Evolutionary conservation across 192 early-diverging fungal species (phyloP).

Genomic region (Mortierella alpina): DNA sequence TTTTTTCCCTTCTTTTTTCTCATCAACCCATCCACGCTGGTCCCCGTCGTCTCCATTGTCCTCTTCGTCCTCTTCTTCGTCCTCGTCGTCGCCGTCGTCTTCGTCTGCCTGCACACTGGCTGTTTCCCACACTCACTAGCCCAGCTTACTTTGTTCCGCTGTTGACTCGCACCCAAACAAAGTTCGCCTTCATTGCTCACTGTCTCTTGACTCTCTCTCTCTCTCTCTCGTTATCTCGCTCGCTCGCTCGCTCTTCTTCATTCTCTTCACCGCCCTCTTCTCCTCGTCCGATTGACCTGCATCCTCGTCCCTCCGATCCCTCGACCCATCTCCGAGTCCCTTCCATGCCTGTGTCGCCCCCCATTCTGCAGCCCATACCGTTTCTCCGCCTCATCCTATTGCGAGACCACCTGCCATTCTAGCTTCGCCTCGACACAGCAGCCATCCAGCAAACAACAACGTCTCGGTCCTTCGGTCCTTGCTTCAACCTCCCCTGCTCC

Average conservation of each 20-base stretch:
- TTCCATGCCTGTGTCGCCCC: background rate
- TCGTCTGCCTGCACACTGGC: background rate
- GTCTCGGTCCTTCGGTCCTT: too few species aligned
- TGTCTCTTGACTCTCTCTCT: background rate
- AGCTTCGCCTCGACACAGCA: too few species aligned
- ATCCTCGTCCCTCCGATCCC: background rate
- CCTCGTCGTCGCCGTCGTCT: too few species aligned
- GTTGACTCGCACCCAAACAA: background rate
- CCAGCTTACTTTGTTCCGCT: background rate
- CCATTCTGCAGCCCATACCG: too few species aligned
- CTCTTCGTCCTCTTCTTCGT: background rate
- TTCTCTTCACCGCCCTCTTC: background rate
- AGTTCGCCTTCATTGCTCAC: background rate
- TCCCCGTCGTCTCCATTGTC: background rate
- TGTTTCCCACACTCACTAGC: background rate
- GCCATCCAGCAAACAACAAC: too few species aligned
- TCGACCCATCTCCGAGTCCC: background rate
- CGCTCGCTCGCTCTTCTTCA: background rate
- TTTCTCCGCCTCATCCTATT: too few species aligned
- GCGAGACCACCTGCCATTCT: too few species aligned
- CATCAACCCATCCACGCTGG: background rate
- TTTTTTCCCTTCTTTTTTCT: background rate
- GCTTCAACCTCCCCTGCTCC: too few species aligned
- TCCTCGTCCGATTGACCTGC: background rate
- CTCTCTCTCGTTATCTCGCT: background rate